These are phyloP conservation scores for Letharia columbiana DNA, from an alignment of 495 filamentous ascomycete genomes.

Conservation along the genomic window DNA sequence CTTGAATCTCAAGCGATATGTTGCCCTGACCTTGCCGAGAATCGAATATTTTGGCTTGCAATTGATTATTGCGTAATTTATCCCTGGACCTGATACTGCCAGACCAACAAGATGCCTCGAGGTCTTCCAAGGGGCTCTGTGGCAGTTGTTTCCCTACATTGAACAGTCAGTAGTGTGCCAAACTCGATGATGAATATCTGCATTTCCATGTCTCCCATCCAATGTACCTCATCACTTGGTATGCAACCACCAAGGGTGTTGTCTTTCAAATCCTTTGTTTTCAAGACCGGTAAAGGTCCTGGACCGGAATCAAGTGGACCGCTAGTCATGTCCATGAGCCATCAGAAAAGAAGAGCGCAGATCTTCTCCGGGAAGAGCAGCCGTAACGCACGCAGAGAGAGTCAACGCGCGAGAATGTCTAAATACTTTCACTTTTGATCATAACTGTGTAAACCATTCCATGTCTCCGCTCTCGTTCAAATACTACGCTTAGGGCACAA, in stretches of 20 bases:
- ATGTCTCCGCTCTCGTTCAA: not conserved
- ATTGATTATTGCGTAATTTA: not conserved
- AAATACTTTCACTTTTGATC: not conserved
- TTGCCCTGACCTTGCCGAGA: not conserved
- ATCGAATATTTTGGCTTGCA: not conserved
- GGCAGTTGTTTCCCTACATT: not conserved
- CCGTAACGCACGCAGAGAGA: not conserved
- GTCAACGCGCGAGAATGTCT: too few relatives aligned
- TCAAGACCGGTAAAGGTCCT: not conserved
- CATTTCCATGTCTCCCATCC: not conserved
- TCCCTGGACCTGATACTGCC: not conserved
- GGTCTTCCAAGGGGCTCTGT: not conserved
- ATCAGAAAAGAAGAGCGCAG: not conserved
- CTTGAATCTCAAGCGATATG: not conserved
- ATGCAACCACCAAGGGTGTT: not conserved
- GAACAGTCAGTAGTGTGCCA: not conserved
- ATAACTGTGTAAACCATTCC: not conserved
- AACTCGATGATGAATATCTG: not conserved
- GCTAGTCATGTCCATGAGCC: not conserved
- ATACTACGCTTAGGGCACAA: not conserved
- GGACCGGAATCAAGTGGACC: not conserved
- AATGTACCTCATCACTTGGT: not conserved
- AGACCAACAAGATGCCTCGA: not conserved
- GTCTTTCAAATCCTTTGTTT: not conserved
- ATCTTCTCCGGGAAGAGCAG: not conserved